phyloP scores from a whole-genome alignment of 208 protist species.

The Vickermania spadyakhi region DNA sequence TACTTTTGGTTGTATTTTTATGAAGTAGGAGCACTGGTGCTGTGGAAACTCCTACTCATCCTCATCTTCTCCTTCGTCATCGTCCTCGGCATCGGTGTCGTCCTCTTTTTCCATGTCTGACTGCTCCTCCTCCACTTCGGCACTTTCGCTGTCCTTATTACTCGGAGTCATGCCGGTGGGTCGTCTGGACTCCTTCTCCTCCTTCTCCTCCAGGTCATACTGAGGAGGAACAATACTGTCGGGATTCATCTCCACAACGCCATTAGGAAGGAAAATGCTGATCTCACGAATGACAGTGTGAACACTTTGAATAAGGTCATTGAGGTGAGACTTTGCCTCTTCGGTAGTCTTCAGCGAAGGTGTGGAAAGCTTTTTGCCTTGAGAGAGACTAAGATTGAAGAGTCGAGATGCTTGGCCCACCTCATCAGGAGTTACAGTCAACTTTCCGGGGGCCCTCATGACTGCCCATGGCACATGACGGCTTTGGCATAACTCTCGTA shows the following conservation, averaged over 20 bases:
- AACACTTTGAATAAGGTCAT: conserved; percentile 32
- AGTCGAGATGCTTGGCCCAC: conserved; percentile 40
- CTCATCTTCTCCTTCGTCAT: conserved; percentile 22
- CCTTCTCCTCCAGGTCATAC: conserved; percentile 31
- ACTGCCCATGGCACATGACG: conserved; percentile 79
- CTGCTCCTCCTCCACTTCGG: conserved; percentile 14
- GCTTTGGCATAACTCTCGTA: conserved; percentile 70
- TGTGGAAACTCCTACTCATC: no score
- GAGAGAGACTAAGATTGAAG: conserved; percentile 42
- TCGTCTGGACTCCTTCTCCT: conserved; percentile 9
- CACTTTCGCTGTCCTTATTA: conserved; percentile 9
- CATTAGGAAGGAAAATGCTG: conserved; percentile 61
- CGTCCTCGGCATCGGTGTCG: conserved; percentile 19
- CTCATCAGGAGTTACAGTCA: conserved; percentile 32
- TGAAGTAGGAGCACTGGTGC: no score
- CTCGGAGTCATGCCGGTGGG: conserved; percentile 10
- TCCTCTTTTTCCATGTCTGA: conserved; percentile 14
- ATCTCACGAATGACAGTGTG: conserved; percentile 47
- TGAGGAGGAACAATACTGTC: conserved; percentile 62
- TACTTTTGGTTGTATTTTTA: no score
- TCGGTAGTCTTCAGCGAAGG: conserved; percentile 9
- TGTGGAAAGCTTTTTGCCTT: conserved; percentile 35
- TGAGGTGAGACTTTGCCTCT: conserved; percentile 31
- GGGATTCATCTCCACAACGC: conserved; percentile 71
- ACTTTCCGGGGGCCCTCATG: conserved; percentile 44